These are phyloP conservation scores for Penicillium sp. DNA, from an alignment of 2,329 filamentous ascomycete species.

Conservation along the genomic window DNA sequence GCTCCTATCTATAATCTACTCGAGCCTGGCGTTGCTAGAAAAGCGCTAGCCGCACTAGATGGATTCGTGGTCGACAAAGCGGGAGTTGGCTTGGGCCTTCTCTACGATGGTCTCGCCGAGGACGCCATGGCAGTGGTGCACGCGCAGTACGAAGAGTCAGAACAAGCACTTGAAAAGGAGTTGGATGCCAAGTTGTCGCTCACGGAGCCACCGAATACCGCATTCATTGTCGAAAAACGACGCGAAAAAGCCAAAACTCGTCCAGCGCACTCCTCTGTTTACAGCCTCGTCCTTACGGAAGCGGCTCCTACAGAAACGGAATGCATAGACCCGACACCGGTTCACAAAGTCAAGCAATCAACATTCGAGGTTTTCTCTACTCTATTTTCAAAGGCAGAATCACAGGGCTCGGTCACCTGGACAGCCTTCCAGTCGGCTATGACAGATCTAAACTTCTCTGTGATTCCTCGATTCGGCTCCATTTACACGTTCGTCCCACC, in stretches of 20 bases:
- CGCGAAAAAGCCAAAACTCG: conserved; percentile 54
- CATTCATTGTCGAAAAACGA: conserved; percentile 37
- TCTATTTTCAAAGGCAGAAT: conserved; percentile 30
- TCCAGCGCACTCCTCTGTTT: conserved; percentile 38
- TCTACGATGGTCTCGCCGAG: conserved; percentile 53
- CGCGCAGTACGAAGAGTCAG: conserved; percentile 7
- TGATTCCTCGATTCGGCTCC: conserved; percentile 49
- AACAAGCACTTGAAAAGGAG: conserved; percentile 21
- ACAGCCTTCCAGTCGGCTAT: conserved; percentile 48
- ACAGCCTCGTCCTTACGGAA: conserved; percentile 5
- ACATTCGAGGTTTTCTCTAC: conserved; percentile 47
- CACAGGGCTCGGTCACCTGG: conserved; percentile 30
- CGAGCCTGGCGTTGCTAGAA: conserved; percentile 45
- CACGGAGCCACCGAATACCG: background rate
- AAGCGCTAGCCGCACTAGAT: conserved; percentile 45
- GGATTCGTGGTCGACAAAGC: conserved; percentile 44
- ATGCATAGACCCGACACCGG: conserved; percentile 8
- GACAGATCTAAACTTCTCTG: conserved; percentile 48
- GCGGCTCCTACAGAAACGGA: background rate
- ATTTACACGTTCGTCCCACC: conserved; percentile 40
- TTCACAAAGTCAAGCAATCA: conserved; percentile 45
- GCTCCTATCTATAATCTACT: conserved; percentile 51
- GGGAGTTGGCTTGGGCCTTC: conserved; percentile 47
- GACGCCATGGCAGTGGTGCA: conserved; percentile 44
- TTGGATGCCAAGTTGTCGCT: background rate